phyloP scores from a whole-genome alignment of 2,329 filamentous ascomycete genomes.

The Cercospora sp. region DNA sequence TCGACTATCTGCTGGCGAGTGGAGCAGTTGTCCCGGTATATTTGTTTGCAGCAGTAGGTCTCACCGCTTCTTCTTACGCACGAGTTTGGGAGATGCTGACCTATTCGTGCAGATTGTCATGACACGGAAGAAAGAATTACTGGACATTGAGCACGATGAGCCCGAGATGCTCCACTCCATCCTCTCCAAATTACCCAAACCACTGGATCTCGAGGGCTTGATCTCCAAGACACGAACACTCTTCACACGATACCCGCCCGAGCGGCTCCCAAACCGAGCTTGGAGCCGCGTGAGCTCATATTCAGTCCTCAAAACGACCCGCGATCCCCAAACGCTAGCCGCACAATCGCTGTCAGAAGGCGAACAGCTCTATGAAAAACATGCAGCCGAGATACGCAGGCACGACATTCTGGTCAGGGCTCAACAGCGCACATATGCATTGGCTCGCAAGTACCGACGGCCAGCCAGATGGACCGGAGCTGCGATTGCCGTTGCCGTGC shows the following conservation, averaged over 20 bases:
- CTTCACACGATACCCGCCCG: constrained; percentile 68
- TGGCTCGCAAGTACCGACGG: constrained; percentile 65
- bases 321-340: constrained; percentile 52
- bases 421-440: constrained; percentile 35
- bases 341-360: constrained; percentile 66
- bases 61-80: neutral
- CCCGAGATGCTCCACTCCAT: constrained; percentile 90
- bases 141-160: constrained; percentile 78
- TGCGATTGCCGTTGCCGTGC: constrained; percentile 65
- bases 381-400: constrained; percentile 70
- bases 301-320: constrained; percentile 84
- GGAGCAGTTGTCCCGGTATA: constrained; percentile 90
- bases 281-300: constrained; percentile 72
- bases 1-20: constrained; percentile 84
- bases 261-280: constrained; percentile 60
- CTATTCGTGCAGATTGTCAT: constrained; percentile 66
- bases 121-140: constrained; percentile 76
- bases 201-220: constrained; percentile 76
- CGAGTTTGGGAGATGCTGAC: neutral
- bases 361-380: constrained; percentile 65
- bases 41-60: constrained; percentile 68
- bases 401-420: neutral
- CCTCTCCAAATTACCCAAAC: constrained; percentile 80
- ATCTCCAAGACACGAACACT: constrained; percentile 66
- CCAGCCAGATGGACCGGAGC: constrained; percentile 55